phyloP scores from a whole-genome alignment of 257 asterid genomes.

The Echium plantagineum region DNA sequence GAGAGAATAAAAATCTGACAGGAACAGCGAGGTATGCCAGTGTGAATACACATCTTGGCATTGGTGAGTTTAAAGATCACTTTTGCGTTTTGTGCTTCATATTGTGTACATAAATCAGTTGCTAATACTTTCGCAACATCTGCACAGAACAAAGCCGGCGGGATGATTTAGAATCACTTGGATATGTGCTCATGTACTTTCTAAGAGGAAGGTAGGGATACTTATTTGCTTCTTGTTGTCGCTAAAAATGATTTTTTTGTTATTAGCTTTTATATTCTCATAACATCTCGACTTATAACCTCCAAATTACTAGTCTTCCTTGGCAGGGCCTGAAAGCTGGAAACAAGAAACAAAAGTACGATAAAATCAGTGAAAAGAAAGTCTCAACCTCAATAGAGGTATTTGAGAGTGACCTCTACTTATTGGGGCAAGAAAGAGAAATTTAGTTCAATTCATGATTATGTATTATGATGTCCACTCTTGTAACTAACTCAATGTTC shows the following conservation, averaged over 20 bases:
- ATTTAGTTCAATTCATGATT: not conserved
- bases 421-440: not conserved
- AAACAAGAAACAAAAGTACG: slow-evolving; percentile 88
- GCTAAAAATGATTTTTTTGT: not conserved
- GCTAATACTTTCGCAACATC: not conserved
- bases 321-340: slow-evolving; percentile 99
- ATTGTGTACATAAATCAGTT: slow-evolving; percentile 7
- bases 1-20: slow-evolving; percentile 95
- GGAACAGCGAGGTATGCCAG: slow-evolving; percentile 99
- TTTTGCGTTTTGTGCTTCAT: slow-evolving; percentile 4
- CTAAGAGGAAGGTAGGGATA: slow-evolving; percentile 69
- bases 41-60: slow-evolving; percentile 96
- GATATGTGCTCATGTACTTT: slow-evolving; percentile 87
- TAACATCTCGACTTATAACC: slow-evolving; percentile 14
- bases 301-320: slow-evolving; percentile 56
- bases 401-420: slow-evolving; percentile 3
- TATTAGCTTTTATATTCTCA: not conserved
- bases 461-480: slow-evolving; percentile 2
- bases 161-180: slow-evolving; percentile 98
- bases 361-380: slow-evolving; percentile 86
- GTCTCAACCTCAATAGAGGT: slow-evolving; percentile 97
- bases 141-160: slow-evolving; percentile 90
- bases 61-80: slow-evolving; percentile 39
- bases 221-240: not conserved
- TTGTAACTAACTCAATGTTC: slow-evolving; percentile 11